These are phyloP conservation scores for Leccinum aurantiacum DNA, from an alignment of 768 basidiomycete genomes.

Conservation along the genomic window DNA sequence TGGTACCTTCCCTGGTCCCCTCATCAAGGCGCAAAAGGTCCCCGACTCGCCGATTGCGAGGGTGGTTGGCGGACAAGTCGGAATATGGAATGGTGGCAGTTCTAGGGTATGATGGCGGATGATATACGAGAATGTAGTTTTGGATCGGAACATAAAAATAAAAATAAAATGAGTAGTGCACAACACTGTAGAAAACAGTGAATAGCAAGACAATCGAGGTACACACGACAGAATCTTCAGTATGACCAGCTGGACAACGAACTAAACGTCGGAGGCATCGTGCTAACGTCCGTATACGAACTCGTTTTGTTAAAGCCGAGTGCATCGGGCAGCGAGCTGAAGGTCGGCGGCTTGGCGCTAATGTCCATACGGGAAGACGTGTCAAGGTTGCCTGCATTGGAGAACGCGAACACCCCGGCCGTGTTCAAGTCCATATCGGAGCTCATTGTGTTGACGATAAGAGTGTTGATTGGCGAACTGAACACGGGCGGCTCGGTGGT, in stretches of 20 bases:
- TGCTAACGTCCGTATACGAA: slow-evolving; percentile 17
- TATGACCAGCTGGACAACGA: slow-evolving; percentile 5
- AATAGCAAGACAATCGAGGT: neutral
- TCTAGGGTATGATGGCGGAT: neutral
- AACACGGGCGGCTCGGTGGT: too few species aligned
- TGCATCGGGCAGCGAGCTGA: neutral
- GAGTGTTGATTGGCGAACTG: too few species aligned
- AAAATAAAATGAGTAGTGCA: neutral
- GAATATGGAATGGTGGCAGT: neutral
- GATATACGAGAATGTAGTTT: neutral
- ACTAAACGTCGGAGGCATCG: slow-evolving; percentile 16
- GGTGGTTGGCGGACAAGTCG: neutral
- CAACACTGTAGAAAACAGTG: neutral
- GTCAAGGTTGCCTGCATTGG: too few species aligned
- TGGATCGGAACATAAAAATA: neutral
- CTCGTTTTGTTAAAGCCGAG: slow-evolving; percentile 6
- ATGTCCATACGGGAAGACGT: neutral
- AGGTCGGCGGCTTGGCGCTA: neutral
- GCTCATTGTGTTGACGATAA: too few species aligned
- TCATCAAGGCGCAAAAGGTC: slow-evolving; percentile 45
- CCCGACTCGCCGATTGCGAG: neutral
- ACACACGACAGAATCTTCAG: neutral
- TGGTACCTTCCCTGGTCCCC: slow-evolving; percentile 49
- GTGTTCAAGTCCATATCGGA: too few species aligned
- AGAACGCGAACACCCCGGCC: too few species aligned